Percentiles rank a stretch among this genome's conserved stretches.
Evolutionary conservation across 1,284 basidiomycete species (phyloP).

Genomic region (Ustilago vetiveriae): DNA sequence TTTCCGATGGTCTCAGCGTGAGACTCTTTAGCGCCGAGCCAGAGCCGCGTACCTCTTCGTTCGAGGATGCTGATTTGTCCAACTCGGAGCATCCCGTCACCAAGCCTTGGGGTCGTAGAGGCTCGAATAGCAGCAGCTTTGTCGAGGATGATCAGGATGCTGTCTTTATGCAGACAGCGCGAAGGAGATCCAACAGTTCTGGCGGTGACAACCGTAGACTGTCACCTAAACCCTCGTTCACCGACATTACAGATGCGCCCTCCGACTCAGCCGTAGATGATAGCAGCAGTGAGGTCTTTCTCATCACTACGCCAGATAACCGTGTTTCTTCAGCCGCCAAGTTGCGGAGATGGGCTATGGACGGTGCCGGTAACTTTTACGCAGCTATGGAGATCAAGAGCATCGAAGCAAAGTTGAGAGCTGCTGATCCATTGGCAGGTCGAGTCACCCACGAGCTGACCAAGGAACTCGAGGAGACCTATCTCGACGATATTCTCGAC

Average conservation of each 20-base stretch:
- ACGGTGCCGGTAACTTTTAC: conserved; percentile 60
- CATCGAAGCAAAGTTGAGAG: conserved; percentile 60
- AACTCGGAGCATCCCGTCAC: conserved; percentile 46
- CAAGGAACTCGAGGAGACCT: conserved; percentile 52
- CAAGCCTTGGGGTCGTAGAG: conserved; percentile 37
- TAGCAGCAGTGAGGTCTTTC: conserved; percentile 43
- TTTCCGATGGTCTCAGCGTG: conserved; percentile 63
- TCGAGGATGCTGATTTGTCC: conserved; percentile 33
- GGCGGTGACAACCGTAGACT: conserved; percentile 16
- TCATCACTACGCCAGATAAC: conserved; percentile 66
- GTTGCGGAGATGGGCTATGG: conserved; percentile 65
- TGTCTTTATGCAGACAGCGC: conserved; percentile 15
- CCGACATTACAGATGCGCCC: conserved; percentile 1
- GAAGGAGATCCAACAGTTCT: conserved; percentile 23
- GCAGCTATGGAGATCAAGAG: conserved; percentile 66
- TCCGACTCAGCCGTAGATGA: conserved; percentile 15
- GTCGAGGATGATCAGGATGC: conserved; percentile 32
- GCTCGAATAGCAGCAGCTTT: conserved; percentile 29
- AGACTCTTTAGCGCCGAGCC: conserved; percentile 53
- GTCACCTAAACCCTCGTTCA: conserved; percentile 25
- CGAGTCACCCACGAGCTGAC: conserved; percentile 23
- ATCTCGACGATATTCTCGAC: conserved; percentile 62
- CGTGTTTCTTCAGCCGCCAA: conserved; percentile 65
- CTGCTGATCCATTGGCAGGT: conserved; percentile 47
- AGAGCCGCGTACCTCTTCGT: conserved; percentile 17